Evolutionary conservation across 2,329 filamentous ascomycete species (phyloP), one percentile per base, ranked within the genome.

Genomic region (Apiospora aurea): DNA sequence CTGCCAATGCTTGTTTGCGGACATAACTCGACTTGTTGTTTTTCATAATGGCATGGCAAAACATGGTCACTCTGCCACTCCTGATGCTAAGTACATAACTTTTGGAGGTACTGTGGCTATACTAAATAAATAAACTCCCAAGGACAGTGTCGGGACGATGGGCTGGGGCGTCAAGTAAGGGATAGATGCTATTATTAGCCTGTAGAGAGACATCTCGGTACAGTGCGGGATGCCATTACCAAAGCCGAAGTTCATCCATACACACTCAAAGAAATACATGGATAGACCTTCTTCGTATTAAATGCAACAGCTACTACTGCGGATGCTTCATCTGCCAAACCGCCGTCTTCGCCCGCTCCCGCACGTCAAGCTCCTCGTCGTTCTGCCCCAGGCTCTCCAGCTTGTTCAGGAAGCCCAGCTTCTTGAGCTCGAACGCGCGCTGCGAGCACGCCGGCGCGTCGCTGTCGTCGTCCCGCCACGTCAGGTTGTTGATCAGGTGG

Each of bases 401-500:
- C 76, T 90, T 92, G 44, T 88, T 85, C 70, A 92, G 84, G 74
- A 95, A 92, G 0, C 94, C 94, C 38, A 96, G 81, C 70, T 89
- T 88, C 79, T 90, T 89, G 64, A 99, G 85, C 79, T 93, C 91
- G 16, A 83, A 80, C 0, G 91, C 92, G 70, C 96, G 88, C 76
- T 91, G 87, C 43, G 88, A 85, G 74, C 92, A 94, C 13, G 88
- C 89, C 29, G 86, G 84, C 26, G 86, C 84, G 76, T 97, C 95
- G 43, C 82, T 86, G 8, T 88, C 86, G 77, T 96, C 92, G 74
- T 98, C 95, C 74, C 92, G 87, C 86, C 92, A 97, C 0, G 94
- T 93, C 61, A 99, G 87, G 79, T 98, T 98, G 79, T 92, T 93
- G 64, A 97, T 87, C 61, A 97, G 87, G 88, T 95, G 96, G 75